These are phyloP conservation scores for Hymenoscyphus scutula DNA, from an alignment of 2,329 filamentous ascomycete genomes.

Conservation along the genomic window DNA sequence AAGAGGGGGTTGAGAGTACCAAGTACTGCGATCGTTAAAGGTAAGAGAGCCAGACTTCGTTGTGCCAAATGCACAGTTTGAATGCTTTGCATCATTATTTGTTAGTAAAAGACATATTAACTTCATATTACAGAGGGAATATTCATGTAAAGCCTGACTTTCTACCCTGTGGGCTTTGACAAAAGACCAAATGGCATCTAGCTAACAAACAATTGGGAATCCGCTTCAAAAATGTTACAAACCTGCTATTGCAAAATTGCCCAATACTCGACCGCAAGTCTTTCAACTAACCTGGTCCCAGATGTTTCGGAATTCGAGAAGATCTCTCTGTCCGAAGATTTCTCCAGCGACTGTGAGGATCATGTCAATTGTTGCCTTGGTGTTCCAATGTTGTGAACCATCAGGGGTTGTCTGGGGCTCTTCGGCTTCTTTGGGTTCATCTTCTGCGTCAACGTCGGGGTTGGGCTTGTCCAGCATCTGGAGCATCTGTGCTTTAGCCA, in stretches of 20 bases:
- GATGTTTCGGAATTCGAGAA: slow-evolving; percentile 69
- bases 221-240: background rate
- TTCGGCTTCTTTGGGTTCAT: background rate
- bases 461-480: background rate
- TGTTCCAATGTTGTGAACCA: slow-evolving; percentile 38
- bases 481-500: slow-evolving; percentile 45
- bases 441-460: background rate
- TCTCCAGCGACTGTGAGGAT: slow-evolving; percentile 85
- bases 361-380: slow-evolving; percentile 78
- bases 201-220: background rate
- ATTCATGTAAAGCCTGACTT: too few species aligned
- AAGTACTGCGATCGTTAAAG: too few species aligned
- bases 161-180: too few species aligned
- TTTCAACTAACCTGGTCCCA: slow-evolving; percentile 38
- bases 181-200: background rate
- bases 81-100: too few species aligned
- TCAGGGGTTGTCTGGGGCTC: background rate
- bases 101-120: too few species aligned
- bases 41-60: too few species aligned
- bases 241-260: background rate
- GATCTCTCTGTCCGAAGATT: slow-evolving; percentile 83
- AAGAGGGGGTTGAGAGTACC: too few species aligned
- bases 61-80: too few species aligned
- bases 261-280: background rate
- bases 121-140: too few species aligned